Base-by-base conservation (phyloP, 139 green algal genomes). In the Pleodorina starrii region DNA sequence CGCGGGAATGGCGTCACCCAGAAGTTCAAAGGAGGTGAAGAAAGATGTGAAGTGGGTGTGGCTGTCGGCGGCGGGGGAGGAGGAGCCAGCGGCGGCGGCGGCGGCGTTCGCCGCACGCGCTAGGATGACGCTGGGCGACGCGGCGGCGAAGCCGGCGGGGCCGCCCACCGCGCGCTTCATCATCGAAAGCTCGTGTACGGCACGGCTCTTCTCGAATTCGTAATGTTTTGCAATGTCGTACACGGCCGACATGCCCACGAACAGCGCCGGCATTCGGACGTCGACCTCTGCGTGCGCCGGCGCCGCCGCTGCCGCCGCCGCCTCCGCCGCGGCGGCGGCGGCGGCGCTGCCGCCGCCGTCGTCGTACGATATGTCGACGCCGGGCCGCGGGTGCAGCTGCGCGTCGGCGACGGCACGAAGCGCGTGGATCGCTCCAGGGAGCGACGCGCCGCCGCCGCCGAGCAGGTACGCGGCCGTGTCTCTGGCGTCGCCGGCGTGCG, bases 221-320 rank as follows among this genome's bases (percentile, higher is more conserved):
- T 96, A 98, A 82, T 99, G 97, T 82, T 95, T 94, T 0, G 90
- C 90, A 19, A 98, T 96, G 92, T 98, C 94, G 87, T 97, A 99
- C 42, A 97, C 94, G 0, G 95, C 96, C 17, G 91, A 89, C 90
- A 95, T 93, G 4, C 82, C 69, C 12, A 96, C 84, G 43, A 95
- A 91, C 35, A 86, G 73, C 23, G 46, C 44, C 23, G 94, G 94
- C 87, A 94, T 92, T 25, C 93, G 90, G 0, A 43, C 27, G 57
- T 93, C 82, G 95, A 43, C 19, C 32, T 76, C 80, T 1, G 32
- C 10, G 35, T 43, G 27, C 10, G 23, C 2, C 43, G 81, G 75
- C 57, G 59, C 57, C 43, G 60, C 74, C n/a, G 75, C 85, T n/a
- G n/a, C n/a, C 10, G 23, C 2, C 43, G 81, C 59, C 57, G 59